These are phyloP conservation scores for Saturnispora quitensis DNA, from an alignment of 805 yeast genomes.

Conservation along the genomic window DNA sequence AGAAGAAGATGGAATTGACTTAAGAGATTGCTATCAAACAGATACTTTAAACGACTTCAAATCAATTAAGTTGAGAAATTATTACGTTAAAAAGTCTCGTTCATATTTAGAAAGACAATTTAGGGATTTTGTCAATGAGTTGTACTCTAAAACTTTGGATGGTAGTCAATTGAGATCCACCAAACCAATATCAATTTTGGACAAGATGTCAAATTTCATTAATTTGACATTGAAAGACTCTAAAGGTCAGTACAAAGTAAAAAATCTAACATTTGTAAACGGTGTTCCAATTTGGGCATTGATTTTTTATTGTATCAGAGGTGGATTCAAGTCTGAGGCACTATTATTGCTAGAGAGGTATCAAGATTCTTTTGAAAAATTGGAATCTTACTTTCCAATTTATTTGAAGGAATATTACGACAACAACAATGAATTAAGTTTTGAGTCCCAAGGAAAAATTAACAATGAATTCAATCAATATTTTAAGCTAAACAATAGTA, in stretches of 20 bases:
- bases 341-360: constrained; percentile 55
- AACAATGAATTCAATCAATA: constrained; percentile 78
- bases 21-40: constrained; percentile 19
- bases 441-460: constrained; percentile 59
- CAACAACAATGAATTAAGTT: constrained; percentile 48
- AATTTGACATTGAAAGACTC: constrained; percentile 36
- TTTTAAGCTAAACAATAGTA: constrained; percentile 53
- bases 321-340: constrained; percentile 78
- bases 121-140: constrained; percentile 58
- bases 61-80: constrained; percentile 30
- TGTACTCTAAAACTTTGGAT: constrained; percentile 28
- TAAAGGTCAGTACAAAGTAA: constrained; percentile 36
- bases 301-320: constrained; percentile 72
- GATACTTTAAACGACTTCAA: constrained; percentile 24
- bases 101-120: constrained; percentile 68
- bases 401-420: constrained; percentile 66
- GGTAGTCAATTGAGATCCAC: constrained; percentile 2
- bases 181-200: constrained; percentile 10
- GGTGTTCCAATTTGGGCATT: constrained; percentile 94
- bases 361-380: constrained; percentile 66
- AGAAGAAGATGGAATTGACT: constrained; percentile 28
- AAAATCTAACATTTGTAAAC: constrained; percentile 59
- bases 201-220: constrained; percentile 33
- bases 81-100: constrained; percentile 47
- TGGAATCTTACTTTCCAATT: constrained; percentile 76